A percentile compares a stretch with the other conserved stretches of the same genome.
phyloP scores from a whole-genome alignment of 176 grass and related monocot genomes.

The Carex cristatella region DNA sequence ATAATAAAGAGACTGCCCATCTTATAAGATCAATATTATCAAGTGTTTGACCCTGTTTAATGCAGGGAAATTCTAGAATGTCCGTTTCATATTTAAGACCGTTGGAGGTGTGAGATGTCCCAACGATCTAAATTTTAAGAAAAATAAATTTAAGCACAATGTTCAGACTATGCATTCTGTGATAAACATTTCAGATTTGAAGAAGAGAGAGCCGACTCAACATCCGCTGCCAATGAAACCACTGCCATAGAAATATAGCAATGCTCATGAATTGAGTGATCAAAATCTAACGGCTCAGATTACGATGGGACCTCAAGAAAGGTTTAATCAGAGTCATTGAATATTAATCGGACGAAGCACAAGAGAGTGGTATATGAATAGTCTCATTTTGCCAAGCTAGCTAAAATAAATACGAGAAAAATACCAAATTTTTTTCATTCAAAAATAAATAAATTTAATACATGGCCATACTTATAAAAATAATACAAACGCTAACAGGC shows the following conservation, averaged over 20 bases:
- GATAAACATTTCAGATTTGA: too few species aligned
- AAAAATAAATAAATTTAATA: too few species aligned
- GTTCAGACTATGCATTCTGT: too few species aligned
- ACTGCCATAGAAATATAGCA: background rate
- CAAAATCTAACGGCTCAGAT: background rate
- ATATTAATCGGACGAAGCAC: background rate
- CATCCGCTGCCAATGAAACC: background rate
- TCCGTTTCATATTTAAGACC: background rate
- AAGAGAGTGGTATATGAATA: background rate
- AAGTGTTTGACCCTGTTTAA: background rate
- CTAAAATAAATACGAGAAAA: too few species aligned
- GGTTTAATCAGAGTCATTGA: background rate
- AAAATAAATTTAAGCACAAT: too few species aligned
- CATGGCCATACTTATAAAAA: too few species aligned
- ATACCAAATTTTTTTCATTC: too few species aligned
- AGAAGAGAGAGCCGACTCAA: background rate
- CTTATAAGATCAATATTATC: background rate
- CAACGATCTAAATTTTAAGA: background rate
- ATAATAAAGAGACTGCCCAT: background rate
- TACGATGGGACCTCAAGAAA: background rate
- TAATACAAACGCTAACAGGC: too few species aligned
- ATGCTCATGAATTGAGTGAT: background rate
- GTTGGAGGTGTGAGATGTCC: background rate
- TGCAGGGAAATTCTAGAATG: background rate
- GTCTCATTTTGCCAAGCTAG: background rate